Base-by-base conservation (phyloP, 2,329 filamentous ascomycete genomes). In the Tolypocladium ovalisporum region DNA sequence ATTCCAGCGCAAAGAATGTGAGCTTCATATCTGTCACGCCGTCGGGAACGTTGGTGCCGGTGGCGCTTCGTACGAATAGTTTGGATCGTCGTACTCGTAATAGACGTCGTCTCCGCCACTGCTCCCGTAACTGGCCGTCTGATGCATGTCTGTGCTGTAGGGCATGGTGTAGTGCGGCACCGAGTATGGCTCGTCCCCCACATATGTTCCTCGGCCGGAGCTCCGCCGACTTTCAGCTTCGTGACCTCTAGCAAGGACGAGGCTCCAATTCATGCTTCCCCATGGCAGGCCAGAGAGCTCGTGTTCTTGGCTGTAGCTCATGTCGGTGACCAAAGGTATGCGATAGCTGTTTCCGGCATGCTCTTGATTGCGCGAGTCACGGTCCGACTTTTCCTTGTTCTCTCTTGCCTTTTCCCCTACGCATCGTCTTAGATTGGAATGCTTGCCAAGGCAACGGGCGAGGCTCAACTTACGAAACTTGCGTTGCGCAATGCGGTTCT, bases 401-500 rank as follows among this genome's bases (percentile, higher is more conserved):
- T 87, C 84, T 65, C 82, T 83, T 1, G 79, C 78, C 65, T 89
- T 90, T 62, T 88, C 86, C 64, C 87, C 87, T 90, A 60, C 15
- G 22, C 0, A 13, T 4, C 4, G 8, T 29, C 15, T 65, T 53
- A 66, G 59, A 34, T 17, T 10, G 17, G 27, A 24, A 3, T 24
- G 29, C 7, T 12, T 53, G 36, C 24, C 3, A 9, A 24, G 7
- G 4, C 13, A 19, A 27, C 22, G 29, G 29, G 15, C 12, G 34
- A 15, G 3, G 2, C 27, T 44, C 7, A 17, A 64, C 85, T 66
- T 79, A 90, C 88, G 80, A 63, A 89, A 90, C 65, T 89, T 89
- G 62, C 87, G 79, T 66, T 90, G 88, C 2, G 87, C 87, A 60
- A 90, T 81, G 56, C 86, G 81, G 68, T 91, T 91, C 68, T 91